phyloP scores from a whole-genome alignment of 306 rosid species.

The Hippophae gyantsensis region DNA sequence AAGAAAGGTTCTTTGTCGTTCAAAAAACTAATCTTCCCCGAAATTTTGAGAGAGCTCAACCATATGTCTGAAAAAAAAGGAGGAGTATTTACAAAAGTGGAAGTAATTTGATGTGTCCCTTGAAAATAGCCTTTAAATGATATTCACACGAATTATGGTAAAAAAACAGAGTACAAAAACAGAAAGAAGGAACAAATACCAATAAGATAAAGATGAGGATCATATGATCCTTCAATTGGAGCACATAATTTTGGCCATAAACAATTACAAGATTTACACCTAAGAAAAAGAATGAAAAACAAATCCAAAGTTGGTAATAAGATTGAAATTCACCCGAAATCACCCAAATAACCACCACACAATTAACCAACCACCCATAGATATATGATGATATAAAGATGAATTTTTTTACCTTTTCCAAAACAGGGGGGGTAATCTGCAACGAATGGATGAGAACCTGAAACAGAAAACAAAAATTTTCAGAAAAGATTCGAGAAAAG shows the following conservation, averaged over 20 bases:
- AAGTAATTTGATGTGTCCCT: too few species aligned
- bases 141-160: neutral
- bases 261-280: neutral
- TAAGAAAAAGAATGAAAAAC: neutral
- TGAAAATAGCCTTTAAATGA: neutral
- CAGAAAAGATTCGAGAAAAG: slow-evolving; percentile 19
- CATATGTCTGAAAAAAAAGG: neutral
- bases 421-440: slow-evolving; percentile 3
- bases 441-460: slow-evolving; percentile 13
- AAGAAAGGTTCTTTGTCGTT: neutral
- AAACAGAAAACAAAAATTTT: slow-evolving; percentile 5
- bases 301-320: slow-evolving; percentile 2
- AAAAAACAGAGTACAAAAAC: neutral
- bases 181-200: neutral
- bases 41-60: neutral
- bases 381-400: neutral
- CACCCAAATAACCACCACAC: neutral
- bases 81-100: too few species aligned
- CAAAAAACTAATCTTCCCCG: neutral
- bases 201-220: neutral
- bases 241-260: neutral
- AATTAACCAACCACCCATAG: slow-evolving; percentile 2
- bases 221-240: slow-evolving; percentile 5
- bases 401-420: slow-evolving; percentile 18
- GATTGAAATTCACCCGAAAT: neutral